Evolutionary conservation across 169 alveolate species (phyloP).

Genomic region (Plasmodium malariae): DNA sequence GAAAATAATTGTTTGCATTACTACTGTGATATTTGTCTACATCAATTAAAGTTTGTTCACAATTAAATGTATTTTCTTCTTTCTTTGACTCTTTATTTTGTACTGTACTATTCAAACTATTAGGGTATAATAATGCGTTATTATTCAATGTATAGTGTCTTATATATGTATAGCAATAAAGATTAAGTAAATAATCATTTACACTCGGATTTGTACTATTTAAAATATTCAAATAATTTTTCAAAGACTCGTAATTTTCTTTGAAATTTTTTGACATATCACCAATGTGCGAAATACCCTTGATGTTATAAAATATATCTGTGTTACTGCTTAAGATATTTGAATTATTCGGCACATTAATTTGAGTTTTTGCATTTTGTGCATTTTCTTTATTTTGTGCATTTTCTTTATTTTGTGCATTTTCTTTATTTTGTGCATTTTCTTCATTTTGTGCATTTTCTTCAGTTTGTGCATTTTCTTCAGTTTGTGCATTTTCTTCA

Average conservation of each 20-base stretch:
- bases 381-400: background rate
- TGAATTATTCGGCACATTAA: background rate
- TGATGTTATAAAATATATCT: background rate
- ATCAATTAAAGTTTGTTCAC: background rate
- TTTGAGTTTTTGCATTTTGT: background rate
- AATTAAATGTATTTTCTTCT: background rate
- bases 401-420: no score
- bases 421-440: no score
- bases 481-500: no score
- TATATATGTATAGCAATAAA: slow-evolving; percentile 7
- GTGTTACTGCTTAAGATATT: background rate
- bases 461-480: no score
- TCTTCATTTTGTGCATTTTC: no score
- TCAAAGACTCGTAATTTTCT: slow-evolving; percentile 20
- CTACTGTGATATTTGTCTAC: background rate
- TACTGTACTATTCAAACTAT: background rate
- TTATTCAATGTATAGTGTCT: background rate
- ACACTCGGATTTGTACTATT: background rate
- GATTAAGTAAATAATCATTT: background rate
- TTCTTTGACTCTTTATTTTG: background rate
- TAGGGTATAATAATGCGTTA: background rate
- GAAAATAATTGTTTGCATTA: background rate
- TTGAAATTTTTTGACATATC: slow-evolving; percentile 6
- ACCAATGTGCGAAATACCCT: slow-evolving; percentile 6
- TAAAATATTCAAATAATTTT: slow-evolving; percentile 6